phyloP scores from a whole-genome alignment of 169 alveolate species.

The Besnoitia besnoiti region DNA sequence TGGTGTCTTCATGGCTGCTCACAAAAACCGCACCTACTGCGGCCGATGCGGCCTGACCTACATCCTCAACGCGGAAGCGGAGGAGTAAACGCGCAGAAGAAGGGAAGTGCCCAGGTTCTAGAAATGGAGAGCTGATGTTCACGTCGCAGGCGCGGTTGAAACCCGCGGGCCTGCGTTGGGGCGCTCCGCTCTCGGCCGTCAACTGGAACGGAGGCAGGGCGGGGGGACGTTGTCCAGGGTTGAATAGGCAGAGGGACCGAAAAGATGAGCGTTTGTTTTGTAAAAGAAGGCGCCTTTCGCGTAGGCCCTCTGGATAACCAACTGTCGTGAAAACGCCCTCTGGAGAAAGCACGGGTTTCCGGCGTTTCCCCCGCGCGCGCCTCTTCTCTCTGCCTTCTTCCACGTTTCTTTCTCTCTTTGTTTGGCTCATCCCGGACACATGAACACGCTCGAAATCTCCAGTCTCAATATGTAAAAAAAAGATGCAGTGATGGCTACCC shows the following conservation, averaged over 20 bases:
- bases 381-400: background rate
- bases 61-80: slow-evolving; percentile 65
- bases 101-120: background rate
- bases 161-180: no score
- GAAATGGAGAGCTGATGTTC: background rate
- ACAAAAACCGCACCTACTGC: slow-evolving; percentile 97
- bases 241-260: no score
- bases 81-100: background rate
- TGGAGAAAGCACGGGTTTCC: background rate
- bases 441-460: background rate
- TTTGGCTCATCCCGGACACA: background rate
- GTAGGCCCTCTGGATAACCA: no score
- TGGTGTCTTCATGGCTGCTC: slow-evolving; percentile 99
- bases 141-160: no score
- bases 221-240: background rate
- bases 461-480: background rate
- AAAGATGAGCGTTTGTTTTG: no score
- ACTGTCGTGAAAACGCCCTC: no score
- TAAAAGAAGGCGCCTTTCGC: no score
- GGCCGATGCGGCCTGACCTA: slow-evolving; percentile 97
- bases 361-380: background rate
- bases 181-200: background rate
- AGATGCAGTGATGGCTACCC: background rate
- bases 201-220: background rate
- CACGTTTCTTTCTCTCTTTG: background rate